Conservation (phyloP, 495 filamentous ascomycete genomes). For the Podospora anserina region DNA sequence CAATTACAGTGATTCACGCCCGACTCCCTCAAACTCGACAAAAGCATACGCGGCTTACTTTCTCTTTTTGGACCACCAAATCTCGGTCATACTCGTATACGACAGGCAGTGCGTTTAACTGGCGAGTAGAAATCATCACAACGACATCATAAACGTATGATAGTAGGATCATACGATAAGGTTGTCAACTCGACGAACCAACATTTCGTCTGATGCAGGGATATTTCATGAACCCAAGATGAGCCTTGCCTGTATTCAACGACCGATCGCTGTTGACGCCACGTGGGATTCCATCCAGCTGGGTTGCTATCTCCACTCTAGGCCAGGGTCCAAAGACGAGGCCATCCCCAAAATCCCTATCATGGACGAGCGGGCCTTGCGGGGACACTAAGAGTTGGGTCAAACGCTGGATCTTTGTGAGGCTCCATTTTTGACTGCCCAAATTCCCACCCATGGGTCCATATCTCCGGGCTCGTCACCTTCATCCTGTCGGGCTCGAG, state of each 20-base stretch:
- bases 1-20: neutral
- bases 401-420: neutral
- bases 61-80: neutral
- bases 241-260: neutral
- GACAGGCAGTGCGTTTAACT: neutral
- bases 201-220: neutral
- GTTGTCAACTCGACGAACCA: neutral
- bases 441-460: neutral
- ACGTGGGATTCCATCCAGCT: neutral
- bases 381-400: neutral
- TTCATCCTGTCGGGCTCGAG: neutral
- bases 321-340: neutral
- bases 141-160: neutral
- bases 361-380: neutral
- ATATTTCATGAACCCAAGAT: neutral
- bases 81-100: neutral
- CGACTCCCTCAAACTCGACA: neutral
- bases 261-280: neutral
- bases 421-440: neutral
- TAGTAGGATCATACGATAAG: neutral
- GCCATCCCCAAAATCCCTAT: neutral
- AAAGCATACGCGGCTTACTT: neutral
- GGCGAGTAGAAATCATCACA: neutral
- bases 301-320: neutral
- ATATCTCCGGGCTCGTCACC: neutral